Evolutionary conservation across 352 stramenopile genomes (phyloP).

Genomic region (Peronospora destructor): DNA sequence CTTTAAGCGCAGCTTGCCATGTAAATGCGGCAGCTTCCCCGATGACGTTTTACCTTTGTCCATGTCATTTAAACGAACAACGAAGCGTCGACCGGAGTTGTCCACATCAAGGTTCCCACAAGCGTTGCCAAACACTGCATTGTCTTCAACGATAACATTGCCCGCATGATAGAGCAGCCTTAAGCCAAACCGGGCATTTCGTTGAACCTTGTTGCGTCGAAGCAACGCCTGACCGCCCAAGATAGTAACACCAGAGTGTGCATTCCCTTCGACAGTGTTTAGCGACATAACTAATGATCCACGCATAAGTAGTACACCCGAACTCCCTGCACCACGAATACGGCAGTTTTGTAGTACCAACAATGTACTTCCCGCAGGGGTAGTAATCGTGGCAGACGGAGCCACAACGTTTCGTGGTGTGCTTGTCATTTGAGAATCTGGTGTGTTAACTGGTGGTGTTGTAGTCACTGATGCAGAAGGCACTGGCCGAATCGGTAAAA

Average conservation of each 20-base stretch:
- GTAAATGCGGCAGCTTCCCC: slow-evolving; percentile 45
- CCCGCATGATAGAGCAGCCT: slow-evolving; percentile 60
- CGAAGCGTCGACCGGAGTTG: slow-evolving; percentile 66
- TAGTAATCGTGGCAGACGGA: neutral
- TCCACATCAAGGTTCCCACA: slow-evolving; percentile 74
- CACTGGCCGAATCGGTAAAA: slow-evolving; percentile 4
- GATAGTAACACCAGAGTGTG: slow-evolving; percentile 53
- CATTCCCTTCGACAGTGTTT: slow-evolving; percentile 52
- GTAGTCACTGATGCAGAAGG: neutral
- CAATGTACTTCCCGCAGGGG: slow-evolving; percentile 22
- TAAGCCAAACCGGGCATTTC: slow-evolving; percentile 66
- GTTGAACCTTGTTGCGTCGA: slow-evolving; percentile 53
- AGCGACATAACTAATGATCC: slow-evolving; percentile 50
- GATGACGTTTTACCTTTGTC: slow-evolving; percentile 41
- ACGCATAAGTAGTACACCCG: slow-evolving; percentile 49
- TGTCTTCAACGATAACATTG: slow-evolving; percentile 73
- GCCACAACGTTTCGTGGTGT: neutral
- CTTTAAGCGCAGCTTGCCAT: slow-evolving; percentile 39
- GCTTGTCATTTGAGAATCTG: neutral
- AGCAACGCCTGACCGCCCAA: slow-evolving; percentile 52
- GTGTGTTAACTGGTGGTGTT: slow-evolving; percentile 1
- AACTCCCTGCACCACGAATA: slow-evolving; percentile 50
- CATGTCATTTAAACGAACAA: slow-evolving; percentile 76
- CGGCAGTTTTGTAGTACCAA: slow-evolving; percentile 54
- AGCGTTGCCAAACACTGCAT: slow-evolving; percentile 50